phyloP scores from a whole-genome alignment of 352 stramenopile genomes.

The Peronospora farinosa region DNA sequence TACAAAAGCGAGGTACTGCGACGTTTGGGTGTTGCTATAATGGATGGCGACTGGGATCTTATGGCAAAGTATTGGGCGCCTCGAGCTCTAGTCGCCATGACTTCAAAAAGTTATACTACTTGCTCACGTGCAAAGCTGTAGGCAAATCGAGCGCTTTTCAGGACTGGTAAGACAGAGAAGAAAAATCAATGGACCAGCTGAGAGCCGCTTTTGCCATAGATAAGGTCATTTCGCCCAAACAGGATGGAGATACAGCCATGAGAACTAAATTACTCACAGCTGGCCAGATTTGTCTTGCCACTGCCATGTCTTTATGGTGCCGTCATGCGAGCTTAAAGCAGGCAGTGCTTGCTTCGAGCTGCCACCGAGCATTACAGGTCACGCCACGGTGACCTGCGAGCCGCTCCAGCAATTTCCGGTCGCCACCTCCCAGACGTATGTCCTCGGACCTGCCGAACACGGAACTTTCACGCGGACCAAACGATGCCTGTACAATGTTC shows the following conservation, averaged over 20 bases:
- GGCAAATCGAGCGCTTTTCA: slow-evolving; percentile 67
- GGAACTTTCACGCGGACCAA: slow-evolving; percentile 79
- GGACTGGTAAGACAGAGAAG: slow-evolving; percentile 75
- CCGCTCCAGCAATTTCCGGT: slow-evolving; percentile 76
- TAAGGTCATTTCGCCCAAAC: slow-evolving; percentile 46
- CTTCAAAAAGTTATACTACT: slow-evolving; percentile 85
- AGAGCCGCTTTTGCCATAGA: slow-evolving; percentile 77
- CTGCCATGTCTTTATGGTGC: slow-evolving; percentile 84
- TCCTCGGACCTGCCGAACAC: slow-evolving; percentile 85
- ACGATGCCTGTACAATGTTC: slow-evolving; percentile 81
- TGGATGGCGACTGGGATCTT: slow-evolving; percentile 82
- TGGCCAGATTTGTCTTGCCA: slow-evolving; percentile 60
- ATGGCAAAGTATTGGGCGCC: slow-evolving; percentile 71
- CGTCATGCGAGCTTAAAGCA: slow-evolving; percentile 79
- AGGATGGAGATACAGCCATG: slow-evolving; percentile 21
- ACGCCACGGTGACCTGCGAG: slow-evolving; percentile 70
- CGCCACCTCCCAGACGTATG: slow-evolving; percentile 84
- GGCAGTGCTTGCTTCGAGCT: slow-evolving; percentile 81
- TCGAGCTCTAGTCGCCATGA: slow-evolving; percentile 68
- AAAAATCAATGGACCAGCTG: slow-evolving; percentile 82
- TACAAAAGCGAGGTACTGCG: slow-evolving; percentile 65
- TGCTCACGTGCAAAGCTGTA: slow-evolving; percentile 86
- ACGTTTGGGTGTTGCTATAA: slow-evolving; percentile 64
- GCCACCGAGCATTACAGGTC: slow-evolving; percentile 82
- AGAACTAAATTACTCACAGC: slow-evolving; percentile 1